These are phyloP conservation scores for Striga hermonthica DNA, from an alignment of 305 asterid genomes.

Conservation along the genomic window DNA sequence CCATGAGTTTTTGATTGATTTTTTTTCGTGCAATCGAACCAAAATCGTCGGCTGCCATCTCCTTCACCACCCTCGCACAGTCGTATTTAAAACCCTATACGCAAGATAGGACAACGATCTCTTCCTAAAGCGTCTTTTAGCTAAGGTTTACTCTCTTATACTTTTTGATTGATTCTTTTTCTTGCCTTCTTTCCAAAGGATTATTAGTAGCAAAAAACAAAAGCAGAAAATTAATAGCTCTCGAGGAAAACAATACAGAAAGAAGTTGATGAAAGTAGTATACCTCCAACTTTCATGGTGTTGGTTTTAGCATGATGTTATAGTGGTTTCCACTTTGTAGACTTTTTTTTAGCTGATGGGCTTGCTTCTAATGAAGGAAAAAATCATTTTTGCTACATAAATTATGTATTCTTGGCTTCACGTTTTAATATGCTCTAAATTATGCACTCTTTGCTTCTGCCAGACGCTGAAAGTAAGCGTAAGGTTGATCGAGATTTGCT, in stretches of 20 bases:
- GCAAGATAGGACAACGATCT: not conserved
- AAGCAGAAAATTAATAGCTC: not conserved
- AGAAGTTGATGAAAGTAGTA: not conserved
- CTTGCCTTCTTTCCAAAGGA: not conserved
- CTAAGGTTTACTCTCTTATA: slow-evolving; percentile 9
- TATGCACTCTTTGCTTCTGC: slow-evolving; percentile 4
- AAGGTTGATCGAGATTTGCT: slow-evolving; percentile 23
- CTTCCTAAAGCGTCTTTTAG: not conserved
- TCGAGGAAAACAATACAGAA: not conserved
- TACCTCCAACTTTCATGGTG: not conserved
- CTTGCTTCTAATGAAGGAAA: not conserved
- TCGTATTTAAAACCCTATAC: slow-evolving; percentile 12
- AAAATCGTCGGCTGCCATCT: not conserved
- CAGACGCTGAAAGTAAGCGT: not conserved
- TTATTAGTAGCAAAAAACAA: not conserved
- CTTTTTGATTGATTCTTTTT: slow-evolving; percentile 3
- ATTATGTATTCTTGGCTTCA: not conserved
- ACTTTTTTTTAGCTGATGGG: slow-evolving; percentile 17
- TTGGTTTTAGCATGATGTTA: slow-evolving; percentile 13
- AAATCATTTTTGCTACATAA: not conserved
- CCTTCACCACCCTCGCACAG: slow-evolving; percentile 8
- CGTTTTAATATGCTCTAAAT: not conserved
- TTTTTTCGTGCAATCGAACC: too few relatives aligned
- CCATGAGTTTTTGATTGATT: too few relatives aligned
- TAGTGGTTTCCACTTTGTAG: slow-evolving; percentile 11